A percentile compares a stretch with the other conserved stretches of the same genome.
These are phyloP conservation scores for Xylaria sp. DNA, from an alignment of 2,329 filamentous ascomycete genomes.

Conservation along the genomic window DNA sequence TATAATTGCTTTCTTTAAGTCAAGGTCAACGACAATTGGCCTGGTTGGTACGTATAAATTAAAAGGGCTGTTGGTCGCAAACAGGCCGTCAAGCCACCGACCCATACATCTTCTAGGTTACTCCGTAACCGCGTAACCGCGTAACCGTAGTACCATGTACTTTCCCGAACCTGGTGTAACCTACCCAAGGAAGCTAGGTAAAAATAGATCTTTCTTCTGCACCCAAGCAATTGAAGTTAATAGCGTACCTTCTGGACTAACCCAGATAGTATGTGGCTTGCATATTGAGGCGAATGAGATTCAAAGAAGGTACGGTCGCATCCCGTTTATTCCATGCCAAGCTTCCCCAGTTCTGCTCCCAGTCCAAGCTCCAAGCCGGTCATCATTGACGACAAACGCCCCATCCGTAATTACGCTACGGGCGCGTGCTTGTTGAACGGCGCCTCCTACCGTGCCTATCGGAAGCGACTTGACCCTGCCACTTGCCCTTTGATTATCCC, in stretches of 20 bases:
- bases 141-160: not conserved
- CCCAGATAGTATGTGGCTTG: slow-evolving; percentile 1
- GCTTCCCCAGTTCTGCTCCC: not conserved
- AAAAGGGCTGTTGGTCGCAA: too few relatives aligned
- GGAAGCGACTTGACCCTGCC: slow-evolving; percentile 1
- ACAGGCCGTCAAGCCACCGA: not conserved
- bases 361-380: not conserved
- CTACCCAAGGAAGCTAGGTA: not conserved
- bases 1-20: too few relatives aligned
- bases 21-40: not conserved
- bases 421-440: slow-evolving; percentile 21
- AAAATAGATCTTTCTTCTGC: not conserved
- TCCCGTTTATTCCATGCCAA: slow-evolving; percentile 9
- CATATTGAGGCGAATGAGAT: too few relatives aligned
- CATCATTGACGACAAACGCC: slow-evolving; percentile 16
- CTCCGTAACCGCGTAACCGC: too few relatives aligned
- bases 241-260: not conserved
- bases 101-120: not conserved
- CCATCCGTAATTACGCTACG: slow-evolving; percentile 28
- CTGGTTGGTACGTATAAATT: not conserved
- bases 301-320: too few relatives aligned
- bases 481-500: not conserved
- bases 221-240: not conserved
- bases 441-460: slow-evolving; percentile 1
- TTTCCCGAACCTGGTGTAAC: not conserved